Base-by-base conservation (phyloP, 164 flowering plant species). In the Berberis thunbergii region DNA sequence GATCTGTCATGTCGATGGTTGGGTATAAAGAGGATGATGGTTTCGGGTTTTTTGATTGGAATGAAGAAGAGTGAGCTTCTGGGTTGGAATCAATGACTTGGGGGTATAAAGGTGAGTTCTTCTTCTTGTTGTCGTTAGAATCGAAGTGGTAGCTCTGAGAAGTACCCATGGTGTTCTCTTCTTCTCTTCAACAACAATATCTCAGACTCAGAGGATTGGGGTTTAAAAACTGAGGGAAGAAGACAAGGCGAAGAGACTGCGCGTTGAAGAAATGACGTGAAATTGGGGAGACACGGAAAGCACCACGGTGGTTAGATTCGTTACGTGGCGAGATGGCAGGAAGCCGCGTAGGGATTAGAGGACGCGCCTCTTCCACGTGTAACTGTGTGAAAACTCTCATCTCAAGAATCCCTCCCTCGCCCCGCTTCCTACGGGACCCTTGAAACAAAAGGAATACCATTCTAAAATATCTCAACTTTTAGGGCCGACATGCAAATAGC, bases 1-100 rank as follows among this genome's bases (percentile, higher is more conserved):
- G 65, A 10, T 81, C 74, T 4, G 63, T 61, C 76, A 70, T 67
- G 62, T 84, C 76, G 4, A 77, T 13, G 7, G 80, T 57, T 2
- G 81, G 83, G 63, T 86, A 76, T 42, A 79, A 1, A 4, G 77
- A 60, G 40, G 76, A 69, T 1, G 72, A 65, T 1, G 78, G 61
- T 3, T 60, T 49, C 13, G 67, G 71, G 42, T 64, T 64, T 39
- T 69, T 38, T n/a, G 45, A 26, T 26, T 26, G 26, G 26, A 26
- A 26, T 26, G 49, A 44, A 64, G 62, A 4, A 66, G 61, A 45
- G 73, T 13, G n/a, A 13, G 59, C 39, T 12, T 78, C 78, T 6
- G 81, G 81, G 67, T 74, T 74, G 4, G 81, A 68, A 45, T 70
- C 41, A 50, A 57, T 62, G 1, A 76, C 75, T 69, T 70, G 49